Conservation (phyloP, 352 stramenopile species). For the Globisporangium spinosum region DNA sequence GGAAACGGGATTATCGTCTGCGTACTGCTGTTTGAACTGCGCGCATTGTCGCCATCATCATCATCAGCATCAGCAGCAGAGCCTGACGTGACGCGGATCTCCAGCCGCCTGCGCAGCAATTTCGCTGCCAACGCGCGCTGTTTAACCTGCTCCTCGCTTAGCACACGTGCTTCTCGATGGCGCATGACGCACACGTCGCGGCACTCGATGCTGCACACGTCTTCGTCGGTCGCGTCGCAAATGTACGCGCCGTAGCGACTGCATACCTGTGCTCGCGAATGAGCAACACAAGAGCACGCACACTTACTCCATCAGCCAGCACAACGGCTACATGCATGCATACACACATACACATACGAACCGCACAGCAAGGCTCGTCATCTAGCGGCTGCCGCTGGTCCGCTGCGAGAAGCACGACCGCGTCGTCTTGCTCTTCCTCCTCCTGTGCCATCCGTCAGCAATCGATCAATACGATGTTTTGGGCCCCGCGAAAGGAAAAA, state of each 20-base stretch:
- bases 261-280: constrained; percentile 40
- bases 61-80: background rate
- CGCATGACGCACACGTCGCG: constrained; percentile 40
- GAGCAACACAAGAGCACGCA: background rate
- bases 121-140: constrained; percentile 12
- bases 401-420: constrained; percentile 10
- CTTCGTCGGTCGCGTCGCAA: constrained; percentile 75
- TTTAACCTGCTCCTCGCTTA: background rate
- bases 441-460: no score
- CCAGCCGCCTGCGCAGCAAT: constrained; percentile 29
- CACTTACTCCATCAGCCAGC: background rate
- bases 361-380: constrained; percentile 17
- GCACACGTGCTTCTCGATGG: constrained; percentile 6
- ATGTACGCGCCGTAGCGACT: constrained; percentile 74
- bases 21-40: background rate
- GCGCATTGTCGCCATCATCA: constrained; percentile 1
- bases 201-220: constrained; percentile 83
- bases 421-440: background rate
- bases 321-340: background rate
- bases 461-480: no score
- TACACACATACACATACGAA: constrained; percentile 7
- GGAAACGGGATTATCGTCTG: constrained; percentile 14
- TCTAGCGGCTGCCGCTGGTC: constrained; percentile 14
- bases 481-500: no score
- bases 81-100: constrained; percentile 25